These are phyloP conservation scores for Volvariella volvacea DNA, from an alignment of 1,284 basidiomycete genomes.

Conservation along the genomic window DNA sequence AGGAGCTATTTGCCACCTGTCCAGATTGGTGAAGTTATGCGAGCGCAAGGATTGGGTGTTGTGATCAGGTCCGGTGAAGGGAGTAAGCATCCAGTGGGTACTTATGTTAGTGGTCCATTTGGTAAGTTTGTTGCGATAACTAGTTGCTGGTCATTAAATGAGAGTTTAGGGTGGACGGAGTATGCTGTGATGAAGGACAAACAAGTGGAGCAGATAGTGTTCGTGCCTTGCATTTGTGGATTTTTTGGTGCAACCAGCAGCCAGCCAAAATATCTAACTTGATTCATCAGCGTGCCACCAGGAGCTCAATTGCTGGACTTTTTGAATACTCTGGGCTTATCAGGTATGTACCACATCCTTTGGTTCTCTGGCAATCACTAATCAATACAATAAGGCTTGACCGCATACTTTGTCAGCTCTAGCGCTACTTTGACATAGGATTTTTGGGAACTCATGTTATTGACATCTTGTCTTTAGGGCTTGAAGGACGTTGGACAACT, in stretches of 20 bases:
- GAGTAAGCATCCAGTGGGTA: constrained; percentile 54
- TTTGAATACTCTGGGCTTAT: constrained; percentile 67
- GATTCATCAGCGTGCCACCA: constrained; percentile 38
- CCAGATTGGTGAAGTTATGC: constrained; percentile 77
- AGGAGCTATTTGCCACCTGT: constrained; percentile 70
- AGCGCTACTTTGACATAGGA: background rate
- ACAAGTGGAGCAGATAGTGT: constrained; percentile 47
- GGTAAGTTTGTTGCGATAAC: constrained; percentile 36
- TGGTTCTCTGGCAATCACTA: background rate
- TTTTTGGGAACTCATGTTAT: constrained; percentile 1
- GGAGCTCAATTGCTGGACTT: constrained; percentile 66
- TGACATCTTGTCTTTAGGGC: constrained; percentile 41
- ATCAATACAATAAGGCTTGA: constrained; percentile 46
- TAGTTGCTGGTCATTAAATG: background rate
- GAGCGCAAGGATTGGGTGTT: constrained; percentile 63
- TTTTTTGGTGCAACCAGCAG: background rate
- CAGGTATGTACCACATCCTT: constrained; percentile 36
- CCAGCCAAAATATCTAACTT: background rate
- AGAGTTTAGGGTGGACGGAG: constrained; percentile 66
- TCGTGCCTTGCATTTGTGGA: too few species aligned
- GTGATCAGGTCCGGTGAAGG: constrained; percentile 55
- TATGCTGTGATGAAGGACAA: constrained; percentile 61
- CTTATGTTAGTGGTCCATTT: constrained; percentile 51
- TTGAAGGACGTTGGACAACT: constrained; percentile 73
- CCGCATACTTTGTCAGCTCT: constrained; percentile 70